Evolutionary conservation across 805 yeast genomes (phyloP).

Genomic region (Wickerhamiella siamensis): DNA sequence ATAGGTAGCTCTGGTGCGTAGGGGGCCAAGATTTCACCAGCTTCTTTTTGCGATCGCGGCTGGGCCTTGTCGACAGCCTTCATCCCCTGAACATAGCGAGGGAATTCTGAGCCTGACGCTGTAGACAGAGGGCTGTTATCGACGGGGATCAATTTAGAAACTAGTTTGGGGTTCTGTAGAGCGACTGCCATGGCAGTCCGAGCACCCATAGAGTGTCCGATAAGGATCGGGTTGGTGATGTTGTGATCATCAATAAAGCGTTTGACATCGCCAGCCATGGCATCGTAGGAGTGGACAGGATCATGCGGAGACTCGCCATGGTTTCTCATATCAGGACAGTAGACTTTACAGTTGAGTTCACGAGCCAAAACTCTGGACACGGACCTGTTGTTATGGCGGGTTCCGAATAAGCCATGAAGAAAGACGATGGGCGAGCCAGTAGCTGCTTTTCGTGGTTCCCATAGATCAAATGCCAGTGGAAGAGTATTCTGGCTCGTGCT

Average conservation of each 20-base stretch:
- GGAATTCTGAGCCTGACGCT: conserved; percentile 43
- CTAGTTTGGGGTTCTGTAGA: conserved; percentile 46
- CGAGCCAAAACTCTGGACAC: conserved; percentile 43
- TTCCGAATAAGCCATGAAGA: conserved; percentile 83
- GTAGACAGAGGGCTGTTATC: conserved; percentile 81
- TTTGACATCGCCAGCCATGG: conserved; percentile 79
- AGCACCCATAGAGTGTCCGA: conserved; percentile 57
- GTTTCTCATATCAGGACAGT: conserved; percentile 56
- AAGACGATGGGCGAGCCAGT: conserved; percentile 45
- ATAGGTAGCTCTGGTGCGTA: conserved; percentile 48
- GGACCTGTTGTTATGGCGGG: conserved; percentile 61
- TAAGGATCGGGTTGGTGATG: conserved; percentile 23
- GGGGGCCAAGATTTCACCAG: conserved; percentile 44
- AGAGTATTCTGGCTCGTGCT: too few relatives aligned
- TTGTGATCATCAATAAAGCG: conserved; percentile 40
- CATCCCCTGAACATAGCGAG: conserved; percentile 51
- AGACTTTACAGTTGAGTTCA: conserved; percentile 24
- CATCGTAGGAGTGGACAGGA: conserved; percentile 58
- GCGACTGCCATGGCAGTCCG: conserved; percentile 83
- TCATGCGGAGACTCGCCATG: conserved; percentile 85
- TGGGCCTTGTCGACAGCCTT: conserved; percentile 37
- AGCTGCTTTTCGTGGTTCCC: conserved; percentile 12
- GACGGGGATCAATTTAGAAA: conserved; percentile 53
- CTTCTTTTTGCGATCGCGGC: conserved; percentile 44
- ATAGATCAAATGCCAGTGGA: conserved; percentile 16